A percentile compares a stretch with the other conserved stretches of the same genome.
These are phyloP conservation scores for Exutisphaerella laricina DNA, from an alignment of 2,329 filamentous ascomycete species.

Conservation along the genomic window DNA sequence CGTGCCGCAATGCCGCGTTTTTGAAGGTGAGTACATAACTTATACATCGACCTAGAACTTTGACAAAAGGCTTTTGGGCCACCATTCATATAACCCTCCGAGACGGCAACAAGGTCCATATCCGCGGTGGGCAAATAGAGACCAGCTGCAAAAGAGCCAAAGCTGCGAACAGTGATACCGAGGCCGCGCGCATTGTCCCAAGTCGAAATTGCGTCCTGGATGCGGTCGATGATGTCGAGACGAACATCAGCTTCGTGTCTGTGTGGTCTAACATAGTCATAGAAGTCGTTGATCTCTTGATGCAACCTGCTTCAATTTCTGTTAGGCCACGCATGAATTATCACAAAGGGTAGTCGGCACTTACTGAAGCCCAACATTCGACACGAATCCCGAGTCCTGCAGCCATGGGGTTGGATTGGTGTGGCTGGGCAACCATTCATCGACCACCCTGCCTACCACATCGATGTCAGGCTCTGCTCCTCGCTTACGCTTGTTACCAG, in stretches of 20 bases:
- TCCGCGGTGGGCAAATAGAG: conserved; percentile 72
- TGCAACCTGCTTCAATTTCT: conserved; percentile 54
- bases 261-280: conserved; percentile 72
- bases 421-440: conserved; percentile 40
- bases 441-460: conserved; percentile 34
- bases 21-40: conserved; percentile 57
- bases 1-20: conserved; percentile 52
- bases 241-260: conserved; percentile 73
- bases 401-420: conserved; percentile 58
- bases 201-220: conserved; percentile 59
- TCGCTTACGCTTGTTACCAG: conserved; percentile 64
- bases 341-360: conserved; percentile 7
- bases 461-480: conserved; percentile 33
- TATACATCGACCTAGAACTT: conserved; percentile 54
- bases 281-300: conserved; percentile 86
- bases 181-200: conserved; percentile 33
- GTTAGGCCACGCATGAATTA: conserved; percentile 33
- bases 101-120: conserved; percentile 86
- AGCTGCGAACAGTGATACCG: conserved; percentile 59
- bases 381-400: conserved; percentile 42
- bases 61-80: conserved; percentile 46
- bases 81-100: conserved; percentile 52
- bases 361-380: conserved; percentile 24
- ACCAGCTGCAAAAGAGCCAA: conserved; percentile 88
- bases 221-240: conserved; percentile 62